These are phyloP conservation scores for Trametes villosa DNA, from an alignment of 768 basidiomycete genomes.

Conservation along the genomic window DNA sequence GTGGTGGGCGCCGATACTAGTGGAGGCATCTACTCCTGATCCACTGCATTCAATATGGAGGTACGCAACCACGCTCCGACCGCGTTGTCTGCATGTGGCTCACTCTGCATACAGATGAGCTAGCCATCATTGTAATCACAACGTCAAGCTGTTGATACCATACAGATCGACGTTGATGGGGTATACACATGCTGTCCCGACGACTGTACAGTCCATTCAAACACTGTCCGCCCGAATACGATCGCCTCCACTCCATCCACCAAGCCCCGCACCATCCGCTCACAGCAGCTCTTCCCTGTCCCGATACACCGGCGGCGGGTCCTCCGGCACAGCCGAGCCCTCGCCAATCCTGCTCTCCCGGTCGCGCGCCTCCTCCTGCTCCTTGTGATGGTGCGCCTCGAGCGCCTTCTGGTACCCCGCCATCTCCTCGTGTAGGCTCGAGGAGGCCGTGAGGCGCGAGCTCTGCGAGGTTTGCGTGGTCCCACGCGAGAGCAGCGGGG, in stretches of 20 bases:
- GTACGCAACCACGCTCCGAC: not conserved
- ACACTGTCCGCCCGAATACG: not conserved
- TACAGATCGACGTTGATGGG: not conserved
- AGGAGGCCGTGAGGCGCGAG: constrained; percentile 15
- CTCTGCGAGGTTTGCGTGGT: constrained; percentile 20
- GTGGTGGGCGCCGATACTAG: too few species aligned
- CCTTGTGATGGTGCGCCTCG: constrained; percentile 32
- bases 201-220: not conserved
- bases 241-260: not conserved
- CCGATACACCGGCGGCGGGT: constrained; percentile 28
- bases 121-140: not conserved
- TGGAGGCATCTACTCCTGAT: not conserved
- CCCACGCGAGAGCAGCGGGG: constrained; percentile 18
- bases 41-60: not conserved
- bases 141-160: not conserved
- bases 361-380: constrained; percentile 14
- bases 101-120: not conserved
- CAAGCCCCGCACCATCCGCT: not conserved
- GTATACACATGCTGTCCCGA: not conserved
- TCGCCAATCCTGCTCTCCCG: constrained; percentile 4
- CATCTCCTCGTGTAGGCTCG: constrained; percentile 25
- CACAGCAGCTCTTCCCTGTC: constrained; percentile 10
- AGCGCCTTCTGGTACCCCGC: constrained; percentile 30
- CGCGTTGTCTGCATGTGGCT: not conserved
- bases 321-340: constrained; percentile 19